Percentiles rank a stretch among this genome's conserved stretches.
Evolutionary conservation across 176 grass and related monocot genomes (phyloP).

Genomic region (Bolboschoenus planiculmis): DNA sequence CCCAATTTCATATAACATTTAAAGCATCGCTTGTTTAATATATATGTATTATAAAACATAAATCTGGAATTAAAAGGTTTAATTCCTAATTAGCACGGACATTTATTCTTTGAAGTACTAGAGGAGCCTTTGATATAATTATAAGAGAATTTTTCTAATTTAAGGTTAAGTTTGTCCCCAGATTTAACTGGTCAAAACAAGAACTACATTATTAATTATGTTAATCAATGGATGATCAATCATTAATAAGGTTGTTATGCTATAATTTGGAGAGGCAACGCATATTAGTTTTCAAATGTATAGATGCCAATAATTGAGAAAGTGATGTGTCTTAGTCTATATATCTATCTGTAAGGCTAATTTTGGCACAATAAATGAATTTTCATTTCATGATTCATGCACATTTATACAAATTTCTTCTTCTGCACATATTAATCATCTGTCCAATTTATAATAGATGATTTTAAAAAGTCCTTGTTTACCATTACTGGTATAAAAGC

Average conservation of each 20-base stretch:
- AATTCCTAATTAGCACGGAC: no score
- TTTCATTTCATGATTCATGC: background rate
- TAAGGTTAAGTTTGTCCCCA: background rate
- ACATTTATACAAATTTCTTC: background rate
- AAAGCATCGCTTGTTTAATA: no score
- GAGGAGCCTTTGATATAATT: background rate
- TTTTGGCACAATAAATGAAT: background rate
- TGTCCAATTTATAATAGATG: no score
- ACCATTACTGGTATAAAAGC: no score
- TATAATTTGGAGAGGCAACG: background rate
- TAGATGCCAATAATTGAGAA: background rate
- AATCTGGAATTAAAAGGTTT: no score
- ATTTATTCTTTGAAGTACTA: no score
- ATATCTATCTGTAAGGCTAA: background rate
- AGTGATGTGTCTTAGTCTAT: background rate
- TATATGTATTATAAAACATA: no score
- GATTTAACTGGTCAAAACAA: background rate
- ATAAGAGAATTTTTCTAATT: background rate
- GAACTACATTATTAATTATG: background rate
- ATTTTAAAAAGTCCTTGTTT: no score
- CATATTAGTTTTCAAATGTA: background rate
- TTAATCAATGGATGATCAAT: background rate
- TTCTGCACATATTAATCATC: background rate
- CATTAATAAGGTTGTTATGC: background rate
- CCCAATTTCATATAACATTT: no score